phyloP scores from a whole-genome alignment of 257 asterid genomes.

The Ehretia macrophylla region DNA sequence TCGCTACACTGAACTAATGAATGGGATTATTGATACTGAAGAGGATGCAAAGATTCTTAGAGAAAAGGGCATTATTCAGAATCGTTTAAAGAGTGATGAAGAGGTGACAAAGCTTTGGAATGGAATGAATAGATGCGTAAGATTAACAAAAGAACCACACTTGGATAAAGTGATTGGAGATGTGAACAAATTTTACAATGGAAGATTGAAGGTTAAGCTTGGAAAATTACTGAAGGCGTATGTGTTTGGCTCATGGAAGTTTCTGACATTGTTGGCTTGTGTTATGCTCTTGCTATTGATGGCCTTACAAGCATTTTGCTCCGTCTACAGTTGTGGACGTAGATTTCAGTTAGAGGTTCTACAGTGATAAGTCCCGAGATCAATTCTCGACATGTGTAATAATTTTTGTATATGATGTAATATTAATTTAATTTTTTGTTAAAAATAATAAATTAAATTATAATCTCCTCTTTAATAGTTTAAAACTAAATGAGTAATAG shows the following conservation, averaged over 20 bases:
- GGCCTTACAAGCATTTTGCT: slow-evolving; percentile 27
- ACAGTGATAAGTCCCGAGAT: no score
- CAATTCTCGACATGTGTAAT: no score
- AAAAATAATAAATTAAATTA: no score
- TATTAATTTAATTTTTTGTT: no score
- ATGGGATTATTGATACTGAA: slow-evolving; percentile 29
- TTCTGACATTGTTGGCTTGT: slow-evolving; percentile 18
- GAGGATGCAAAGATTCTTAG: slow-evolving; percentile 29
- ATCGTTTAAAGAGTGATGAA: slow-evolving; percentile 28
- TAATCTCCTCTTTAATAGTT: no score
- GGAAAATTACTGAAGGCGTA: slow-evolving; percentile 12
- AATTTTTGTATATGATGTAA: no score
- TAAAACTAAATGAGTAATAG: no score
- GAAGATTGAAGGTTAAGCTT: slow-evolving; percentile 15
- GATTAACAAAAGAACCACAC: slow-evolving; percentile 25
- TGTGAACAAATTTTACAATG: slow-evolving; percentile 26
- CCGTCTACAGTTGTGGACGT: slow-evolving; percentile 22
- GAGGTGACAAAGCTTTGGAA: slow-evolving; percentile 29
- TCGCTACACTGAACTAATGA: slow-evolving; percentile 33
- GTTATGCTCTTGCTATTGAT: slow-evolving; percentile 21
- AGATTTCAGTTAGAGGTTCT: no score
- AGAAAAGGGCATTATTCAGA: slow-evolving; percentile 26
- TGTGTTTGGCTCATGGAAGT: slow-evolving; percentile 27
- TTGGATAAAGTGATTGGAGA: slow-evolving; percentile 29
- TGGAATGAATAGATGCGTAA: slow-evolving; percentile 32